A percentile compares a stretch with the other conserved stretches of the same genome.
phyloP scores from a whole-genome alignment of 2,329 filamentous ascomycete genomes.

The Scedosporium dehoogii region DNA sequence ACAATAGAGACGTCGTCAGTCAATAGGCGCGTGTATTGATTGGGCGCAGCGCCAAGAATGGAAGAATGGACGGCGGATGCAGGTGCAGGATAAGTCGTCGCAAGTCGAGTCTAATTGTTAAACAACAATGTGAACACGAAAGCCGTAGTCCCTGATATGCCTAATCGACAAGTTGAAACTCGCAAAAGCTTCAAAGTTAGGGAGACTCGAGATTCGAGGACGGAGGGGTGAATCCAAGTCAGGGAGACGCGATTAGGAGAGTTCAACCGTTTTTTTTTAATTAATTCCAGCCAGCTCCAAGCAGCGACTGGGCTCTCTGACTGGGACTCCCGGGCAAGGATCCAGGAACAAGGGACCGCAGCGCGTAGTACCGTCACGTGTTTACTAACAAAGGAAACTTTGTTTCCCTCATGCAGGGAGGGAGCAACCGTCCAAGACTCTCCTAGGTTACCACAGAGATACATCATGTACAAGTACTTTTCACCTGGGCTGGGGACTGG shows the following conservation, averaged over 20 bases:
- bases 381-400: slow-evolving; percentile 7
- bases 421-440: neutral
- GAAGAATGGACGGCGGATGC: too few species aligned
- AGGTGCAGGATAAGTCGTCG: too few species aligned
- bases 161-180: too few species aligned
- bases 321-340: neutral
- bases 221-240: too few species aligned
- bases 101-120: too few species aligned
- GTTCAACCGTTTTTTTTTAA: neutral
- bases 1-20: neutral
- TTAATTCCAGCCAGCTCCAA: neutral
- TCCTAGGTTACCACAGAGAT: neutral
- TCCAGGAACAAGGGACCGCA: too few species aligned
- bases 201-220: too few species aligned
- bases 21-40: too few species aligned
- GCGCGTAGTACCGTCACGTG: slow-evolving; percentile 1
- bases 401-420: neutral
- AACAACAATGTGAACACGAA: too few species aligned
- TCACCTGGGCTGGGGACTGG: neutral
- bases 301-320: neutral
- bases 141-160: too few species aligned
- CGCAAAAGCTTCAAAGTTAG: too few species aligned
- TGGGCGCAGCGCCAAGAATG: too few species aligned
- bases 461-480: neutral
- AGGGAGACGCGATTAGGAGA: neutral